Evolutionary conservation across 169 alveolate species (phyloP).

Genomic region (Plasmodium vivax): DNA sequence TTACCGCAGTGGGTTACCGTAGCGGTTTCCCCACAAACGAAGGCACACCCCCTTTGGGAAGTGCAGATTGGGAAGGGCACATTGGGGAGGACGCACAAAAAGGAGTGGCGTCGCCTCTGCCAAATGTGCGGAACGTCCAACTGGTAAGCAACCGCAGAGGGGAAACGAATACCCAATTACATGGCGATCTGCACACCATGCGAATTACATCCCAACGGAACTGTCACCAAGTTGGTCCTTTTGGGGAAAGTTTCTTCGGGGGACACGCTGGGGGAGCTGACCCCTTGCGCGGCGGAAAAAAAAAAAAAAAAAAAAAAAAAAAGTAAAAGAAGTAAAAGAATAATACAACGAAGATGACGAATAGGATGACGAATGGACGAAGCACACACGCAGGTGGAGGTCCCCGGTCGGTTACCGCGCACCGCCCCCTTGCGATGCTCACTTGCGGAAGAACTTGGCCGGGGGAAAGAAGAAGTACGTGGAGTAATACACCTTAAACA

Average conservation of each 20-base stretch:
- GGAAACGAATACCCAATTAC: not conserved
- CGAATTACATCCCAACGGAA: too few relatives aligned
- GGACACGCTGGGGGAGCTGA: not conserved
- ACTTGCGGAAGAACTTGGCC: conserved; percentile 32
- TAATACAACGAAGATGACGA: too few relatives aligned
- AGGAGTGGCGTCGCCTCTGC: not conserved
- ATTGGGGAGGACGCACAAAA: not conserved
- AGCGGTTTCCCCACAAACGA: not conserved
- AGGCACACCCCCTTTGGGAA: not conserved
- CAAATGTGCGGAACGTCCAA: not conserved
- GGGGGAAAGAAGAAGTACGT: conserved; percentile 62
- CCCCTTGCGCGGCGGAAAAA: not conserved
- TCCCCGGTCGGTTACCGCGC: not conserved
- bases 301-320: not conserved
- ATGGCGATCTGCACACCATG: not conserved
- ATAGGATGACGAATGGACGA: too few relatives aligned
- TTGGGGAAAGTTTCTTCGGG: not conserved
- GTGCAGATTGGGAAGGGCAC: too few relatives aligned
- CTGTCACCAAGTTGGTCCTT: not conserved
- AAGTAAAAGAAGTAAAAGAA: too few relatives aligned
- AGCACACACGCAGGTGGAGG: not conserved
- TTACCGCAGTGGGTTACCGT: too few relatives aligned
- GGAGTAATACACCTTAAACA: conserved; percentile 21
- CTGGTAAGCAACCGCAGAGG: not conserved
- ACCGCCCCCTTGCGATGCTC: not conserved